Base-by-base conservation (phyloP, 2,329 filamentous ascomycete genomes). In the Claviceps sp. region DNA sequence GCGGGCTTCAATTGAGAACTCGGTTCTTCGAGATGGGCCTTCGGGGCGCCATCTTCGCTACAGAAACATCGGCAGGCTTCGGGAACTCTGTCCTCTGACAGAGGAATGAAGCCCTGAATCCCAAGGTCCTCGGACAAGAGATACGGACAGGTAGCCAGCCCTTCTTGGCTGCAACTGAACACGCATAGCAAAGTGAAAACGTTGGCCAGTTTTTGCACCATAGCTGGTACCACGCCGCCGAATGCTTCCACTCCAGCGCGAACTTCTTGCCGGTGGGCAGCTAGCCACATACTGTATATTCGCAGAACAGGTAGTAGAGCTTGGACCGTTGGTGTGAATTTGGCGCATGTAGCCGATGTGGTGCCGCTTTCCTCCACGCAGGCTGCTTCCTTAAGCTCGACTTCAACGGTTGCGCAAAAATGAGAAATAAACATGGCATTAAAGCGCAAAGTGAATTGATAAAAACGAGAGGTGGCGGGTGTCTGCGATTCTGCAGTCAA, bases 351-450 rank as follows among this genome's bases (percentile, higher is more conserved):
- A 5, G 17, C 9, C 8, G 44, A 40, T 11, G 57, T 53, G 16
- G 46, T 62, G 37, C 63, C 56, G 4, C 53, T 53, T 14, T 56
- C 53, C 9, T 59, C 61, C 5, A 37, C 42, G n/a, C 55, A 55
- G 7, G 54, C 36, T n/a, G 56, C 58, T 26, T 59, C 52, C 36
- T 56, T 77, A 3, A 95, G 72, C 58, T 88, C 83, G n/a, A 79
- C 75, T 56, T 83, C 73, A 38, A 95, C 72, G 29, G 84, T 71
- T 50, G 84, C 81, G 45, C 90, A 77, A 36, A 95, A 73, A 1
- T 79, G 78, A 52, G 83, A 79, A 59, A 94, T 84, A 9, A 85
- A 88, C 49, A 84, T 84, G 47, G 88, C 73, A 60, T 95, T 95
- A 55, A 95, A 78, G 23, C 83, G 77, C 45, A 94, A 73, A 53